Percentiles rank a stretch among this genome's conserved stretches.
These are phyloP conservation scores for Dictyophora rubrovolvata DNA, from an alignment of 768 basidiomycete genomes.

Conservation along the genomic window DNA sequence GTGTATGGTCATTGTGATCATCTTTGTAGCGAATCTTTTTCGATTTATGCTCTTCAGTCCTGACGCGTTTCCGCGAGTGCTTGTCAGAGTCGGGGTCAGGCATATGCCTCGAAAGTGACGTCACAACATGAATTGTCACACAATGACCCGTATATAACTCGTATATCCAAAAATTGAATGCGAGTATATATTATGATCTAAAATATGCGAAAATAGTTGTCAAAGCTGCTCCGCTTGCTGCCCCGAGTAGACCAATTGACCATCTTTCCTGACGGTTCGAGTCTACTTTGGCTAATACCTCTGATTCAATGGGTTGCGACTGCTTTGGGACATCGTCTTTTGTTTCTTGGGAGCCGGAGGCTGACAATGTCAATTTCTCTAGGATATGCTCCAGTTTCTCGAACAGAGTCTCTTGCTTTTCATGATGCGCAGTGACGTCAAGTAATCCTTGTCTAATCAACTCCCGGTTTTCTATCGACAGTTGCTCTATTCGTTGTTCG, in stretches of 20 bases:
- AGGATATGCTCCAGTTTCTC: background rate
- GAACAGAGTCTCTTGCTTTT: slow-evolving; percentile 13
- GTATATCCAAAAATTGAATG: background rate
- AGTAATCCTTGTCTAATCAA: slow-evolving; percentile 14
- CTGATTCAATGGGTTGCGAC: background rate
- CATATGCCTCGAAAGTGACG: background rate
- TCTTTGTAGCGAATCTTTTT: slow-evolving; percentile 1
- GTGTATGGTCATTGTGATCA: background rate
- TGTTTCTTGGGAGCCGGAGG: background rate
- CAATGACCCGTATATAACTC: background rate
- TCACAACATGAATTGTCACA: background rate
- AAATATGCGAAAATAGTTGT: background rate
- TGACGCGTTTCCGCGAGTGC: background rate
- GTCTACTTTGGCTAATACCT: background rate
- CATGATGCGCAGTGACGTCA: slow-evolving; percentile 12
- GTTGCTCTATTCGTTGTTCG: slow-evolving; percentile 63
- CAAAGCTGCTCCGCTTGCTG: background rate
- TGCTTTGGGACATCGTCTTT: background rate
- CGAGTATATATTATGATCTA: background rate
- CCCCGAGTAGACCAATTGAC: slow-evolving; percentile 1
- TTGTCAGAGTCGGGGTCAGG: background rate
- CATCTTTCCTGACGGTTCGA: background rate
- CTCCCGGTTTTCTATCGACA: slow-evolving; percentile 38
- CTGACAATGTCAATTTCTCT: background rate
- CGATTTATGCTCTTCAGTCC: background rate